Evolutionary conservation across 371 early-diverging fungal genomes (phyloP), one percentile per base, ranked within the genome.

Genomic region (Mortierella polycephala): DNA sequence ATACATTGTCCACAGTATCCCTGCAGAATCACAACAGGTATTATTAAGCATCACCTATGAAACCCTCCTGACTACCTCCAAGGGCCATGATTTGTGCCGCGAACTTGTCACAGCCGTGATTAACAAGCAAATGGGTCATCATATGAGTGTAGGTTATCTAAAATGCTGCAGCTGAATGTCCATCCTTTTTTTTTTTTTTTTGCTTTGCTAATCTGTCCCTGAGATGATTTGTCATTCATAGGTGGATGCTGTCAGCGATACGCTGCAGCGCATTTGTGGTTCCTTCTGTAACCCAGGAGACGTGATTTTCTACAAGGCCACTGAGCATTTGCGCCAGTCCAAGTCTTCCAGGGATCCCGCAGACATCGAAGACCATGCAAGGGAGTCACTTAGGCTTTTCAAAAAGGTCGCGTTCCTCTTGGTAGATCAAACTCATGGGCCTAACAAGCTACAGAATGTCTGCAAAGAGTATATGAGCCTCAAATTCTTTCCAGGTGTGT

Each of bases 31-130:
- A 51, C 82, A 85, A 53, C 73, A 81, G 18, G 71, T 74, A 13
- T 69, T 90, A 1, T 62, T 83, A 8, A 81, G 76, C 2, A 61
- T 93, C 14, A 86, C 89, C 5, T 87, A 93, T 50, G 89, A 89
- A 42, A 81, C 76, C 4, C 84, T 96, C 49, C 79, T 94, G 53
- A 86, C 90, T 7, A 81, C 89, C 3, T 68, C 71, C 1, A 83
- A 82, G 40, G 95, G 94, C 0, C 86, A 87, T 18, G 90, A 85
- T 5, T 66, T 92, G 30, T 88, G 87, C 46, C 82, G 90, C 18
- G 89, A 90, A 7, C 82, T 96, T 56, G 92, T 93, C 47, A 77
- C 92, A 41, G 89, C 90, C 6, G 83, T 92, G 47, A 89, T 96
- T 55, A 85, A 91, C 52, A 84, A 87, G 69, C 91, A 92, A 62